Evolutionary conservation across 2,329 filamentous ascomycete species (phyloP).

Genomic region (Rutstroemia sp.): DNA sequence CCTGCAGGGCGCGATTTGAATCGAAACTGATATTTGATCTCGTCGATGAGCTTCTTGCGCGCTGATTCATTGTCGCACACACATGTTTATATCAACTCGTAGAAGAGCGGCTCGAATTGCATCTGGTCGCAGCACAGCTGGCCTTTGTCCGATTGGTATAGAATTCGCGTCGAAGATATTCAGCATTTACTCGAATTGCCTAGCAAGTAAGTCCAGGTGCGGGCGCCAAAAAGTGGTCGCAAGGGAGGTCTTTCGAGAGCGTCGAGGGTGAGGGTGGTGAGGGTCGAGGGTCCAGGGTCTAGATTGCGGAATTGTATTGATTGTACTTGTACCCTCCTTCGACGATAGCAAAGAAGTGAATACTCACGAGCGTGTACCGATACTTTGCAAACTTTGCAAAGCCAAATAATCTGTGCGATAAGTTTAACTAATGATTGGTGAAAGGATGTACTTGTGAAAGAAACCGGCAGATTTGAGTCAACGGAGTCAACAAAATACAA

Average conservation of each 20-base stretch:
- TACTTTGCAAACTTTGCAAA: too few species aligned
- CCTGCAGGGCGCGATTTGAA: slow-evolving; percentile 5
- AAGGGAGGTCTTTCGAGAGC: not conserved
- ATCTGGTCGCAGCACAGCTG: slow-evolving; percentile 1
- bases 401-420: too few species aligned
- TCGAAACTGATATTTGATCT: slow-evolving; percentile 7
- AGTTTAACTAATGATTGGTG: too few species aligned
- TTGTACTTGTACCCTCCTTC: too few species aligned
- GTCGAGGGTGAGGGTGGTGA: not conserved
- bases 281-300: not conserved
- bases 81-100: slow-evolving; percentile 4
- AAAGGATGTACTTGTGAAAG: too few species aligned
- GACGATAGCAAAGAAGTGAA: too few species aligned
- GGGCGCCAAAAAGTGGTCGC: slow-evolving; percentile 4
- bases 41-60: slow-evolving; percentile 6
- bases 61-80: slow-evolving; percentile 6
- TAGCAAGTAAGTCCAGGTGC: not conserved
- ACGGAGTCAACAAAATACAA: too few species aligned
- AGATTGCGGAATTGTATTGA: too few species aligned
- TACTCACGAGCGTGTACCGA: too few species aligned
- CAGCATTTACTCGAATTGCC: not conserved
- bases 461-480: too few species aligned
- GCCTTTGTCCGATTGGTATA: slow-evolving; percentile 3
- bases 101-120: slow-evolving; percentile 1
- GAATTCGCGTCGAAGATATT: slow-evolving; percentile 2